Evolutionary conservation across 306 rosid genomes (phyloP).

Genomic region (Dalbergia oliveri): DNA sequence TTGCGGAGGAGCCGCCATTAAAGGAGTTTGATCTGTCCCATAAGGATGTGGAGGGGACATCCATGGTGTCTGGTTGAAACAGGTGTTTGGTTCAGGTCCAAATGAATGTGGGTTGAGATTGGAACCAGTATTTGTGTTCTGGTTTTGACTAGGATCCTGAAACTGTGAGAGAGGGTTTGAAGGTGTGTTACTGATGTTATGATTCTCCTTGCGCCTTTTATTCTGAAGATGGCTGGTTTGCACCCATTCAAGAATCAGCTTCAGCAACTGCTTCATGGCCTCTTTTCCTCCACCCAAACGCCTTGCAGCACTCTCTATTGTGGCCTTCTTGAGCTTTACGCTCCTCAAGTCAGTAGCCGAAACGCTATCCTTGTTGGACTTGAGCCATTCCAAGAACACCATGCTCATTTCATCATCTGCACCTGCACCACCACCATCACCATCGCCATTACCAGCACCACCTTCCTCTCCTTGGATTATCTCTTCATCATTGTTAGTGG

Average conservation of each 20-base stretch:
- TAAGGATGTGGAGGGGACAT: constrained; percentile 43
- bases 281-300: constrained; percentile 94
- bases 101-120: constrained; percentile 38
- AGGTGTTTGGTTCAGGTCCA: constrained; percentile 47
- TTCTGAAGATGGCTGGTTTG: constrained; percentile 85
- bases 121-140: constrained; percentile 52
- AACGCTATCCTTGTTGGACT: constrained; percentile 75
- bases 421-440: background rate
- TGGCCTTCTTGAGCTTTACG: constrained; percentile 81
- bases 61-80: constrained; percentile 57
- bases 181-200: background rate
- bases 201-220: constrained; percentile 51
- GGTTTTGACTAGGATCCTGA: constrained; percentile 55
- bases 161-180: constrained; percentile 37
- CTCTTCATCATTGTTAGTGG: constrained; percentile 23
- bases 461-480: constrained; percentile 34
- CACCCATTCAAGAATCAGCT: constrained; percentile 96
- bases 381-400: constrained; percentile 93
- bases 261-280: constrained; percentile 89
- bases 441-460: constrained; percentile 46
- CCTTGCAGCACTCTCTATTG: constrained; percentile 82
- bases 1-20: constrained; percentile 38
- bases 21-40: constrained; percentile 47
- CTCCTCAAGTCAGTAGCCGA: constrained; percentile 89
- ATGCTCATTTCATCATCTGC: constrained; percentile 73